Percentiles rank a stretch among this genome's conserved stretches.
Conservation (phyloP, 208 protist species). For the Crithidia brevicula region DNA sequence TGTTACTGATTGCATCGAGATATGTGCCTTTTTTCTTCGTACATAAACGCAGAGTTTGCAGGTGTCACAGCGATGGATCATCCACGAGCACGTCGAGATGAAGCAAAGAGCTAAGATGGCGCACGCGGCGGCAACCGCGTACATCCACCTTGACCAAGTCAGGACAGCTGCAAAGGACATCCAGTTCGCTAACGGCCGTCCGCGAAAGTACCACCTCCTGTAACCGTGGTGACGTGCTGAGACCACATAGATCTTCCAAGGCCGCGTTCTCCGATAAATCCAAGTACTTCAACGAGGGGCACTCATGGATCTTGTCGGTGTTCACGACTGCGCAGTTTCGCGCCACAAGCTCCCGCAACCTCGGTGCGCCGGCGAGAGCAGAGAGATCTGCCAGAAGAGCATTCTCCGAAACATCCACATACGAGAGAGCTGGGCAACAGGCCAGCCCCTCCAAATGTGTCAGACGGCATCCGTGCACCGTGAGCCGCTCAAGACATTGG, state of each 20-base stretch:
- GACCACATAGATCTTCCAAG: not conserved
- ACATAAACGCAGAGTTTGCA: too few species aligned
- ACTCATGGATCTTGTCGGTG: not conserved
- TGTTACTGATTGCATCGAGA: too few species aligned
- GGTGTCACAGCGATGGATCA: not conserved
- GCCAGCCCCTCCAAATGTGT: not conserved
- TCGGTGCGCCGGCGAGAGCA: slow-evolving; percentile 5
- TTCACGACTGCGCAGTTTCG: not conserved
- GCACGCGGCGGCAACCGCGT: slow-evolving; percentile 1
- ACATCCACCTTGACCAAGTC: slow-evolving; percentile 9
- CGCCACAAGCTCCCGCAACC: not conserved
- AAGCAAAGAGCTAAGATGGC: not conserved
- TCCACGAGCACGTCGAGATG: not conserved
- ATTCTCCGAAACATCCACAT: slow-evolving; percentile 10
- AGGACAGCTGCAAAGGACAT: not conserved
- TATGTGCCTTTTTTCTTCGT: too few species aligned
- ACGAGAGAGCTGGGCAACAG: not conserved
- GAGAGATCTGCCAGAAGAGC: not conserved
- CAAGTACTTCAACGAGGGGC: not conserved
- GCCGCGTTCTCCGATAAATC: not conserved
- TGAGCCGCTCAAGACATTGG: not conserved
- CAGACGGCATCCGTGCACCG: not conserved
- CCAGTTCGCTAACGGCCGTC: slow-evolving; percentile 6
- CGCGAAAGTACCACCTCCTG: not conserved
- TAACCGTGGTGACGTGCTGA: not conserved